Base-by-base conservation (phyloP, 768 basidiomycete species). In the Podaxis sp. region DNA sequence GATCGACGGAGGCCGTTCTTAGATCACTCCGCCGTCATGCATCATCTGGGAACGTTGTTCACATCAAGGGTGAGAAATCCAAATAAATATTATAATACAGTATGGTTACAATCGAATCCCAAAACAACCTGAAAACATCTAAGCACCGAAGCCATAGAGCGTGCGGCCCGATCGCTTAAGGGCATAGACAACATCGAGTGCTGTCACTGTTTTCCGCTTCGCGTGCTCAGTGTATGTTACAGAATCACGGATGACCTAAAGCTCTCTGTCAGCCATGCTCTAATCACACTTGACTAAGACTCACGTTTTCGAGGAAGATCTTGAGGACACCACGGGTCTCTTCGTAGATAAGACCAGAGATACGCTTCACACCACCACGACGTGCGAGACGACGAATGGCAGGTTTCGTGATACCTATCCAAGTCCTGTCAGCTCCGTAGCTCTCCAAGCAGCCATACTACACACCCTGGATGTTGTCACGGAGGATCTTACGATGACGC, bases 161-260 rank as follows among this genome's bases (percentile, higher is more conserved):
- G 93, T 95, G 65, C 93, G 87, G 23, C 90, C 90, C 47, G 88
- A 90, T 35, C 90, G 86, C 76, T 92, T 91, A 52, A 93, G 82
- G 5, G 91, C 90, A 66, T 92, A 93, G 11, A 92, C 90, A 35
- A 93, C 95, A 70, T 98, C 95, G 65, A 98, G 90, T 1, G 95
- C 93, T 50, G 95, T 96, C 51, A 96, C 94, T 27, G 93, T 95
- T 77, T 92, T 93, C 72, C 93, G 82, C 79, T 98, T 98, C 42
- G 95, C 95, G 76, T 98, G 95, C 76, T 98, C 95, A 57, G 95
- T 97, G 86, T 98, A 97, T 75, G 95, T 97, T 67, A 97, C 95
- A 57, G 93, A 95, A 73, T 96, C 95, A 67, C 94, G 91, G 71
- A 96, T 95, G 67, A 95, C 88, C 89, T 91, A 67, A 1, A 32